A percentile compares a stretch with the other conserved stretches of the same genome.
Evolutionary conservation across 2,329 filamentous ascomycete genomes (phyloP).

Genomic region (Claviceps sp.): DNA sequence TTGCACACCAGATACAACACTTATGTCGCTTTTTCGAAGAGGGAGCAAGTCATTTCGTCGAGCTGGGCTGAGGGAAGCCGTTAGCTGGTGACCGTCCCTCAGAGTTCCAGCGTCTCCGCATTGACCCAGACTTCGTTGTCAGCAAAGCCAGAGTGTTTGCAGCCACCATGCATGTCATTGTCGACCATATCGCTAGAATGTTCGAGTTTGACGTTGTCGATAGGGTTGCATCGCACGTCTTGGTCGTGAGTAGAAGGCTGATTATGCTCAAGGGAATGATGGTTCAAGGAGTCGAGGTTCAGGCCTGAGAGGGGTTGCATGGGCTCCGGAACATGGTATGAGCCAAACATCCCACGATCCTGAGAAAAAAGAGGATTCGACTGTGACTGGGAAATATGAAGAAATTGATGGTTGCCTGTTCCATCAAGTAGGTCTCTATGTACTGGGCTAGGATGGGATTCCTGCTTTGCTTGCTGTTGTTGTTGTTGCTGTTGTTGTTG

Average conservation of each 20-base stretch:
- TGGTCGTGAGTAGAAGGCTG: constrained; percentile 9
- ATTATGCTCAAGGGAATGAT: constrained; percentile 9
- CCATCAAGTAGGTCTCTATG: constrained; percentile 11
- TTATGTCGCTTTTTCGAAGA: not conserved
- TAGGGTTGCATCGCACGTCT: constrained; percentile 3
- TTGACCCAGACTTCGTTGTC: constrained; percentile 6
- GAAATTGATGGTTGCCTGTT: constrained; percentile 13
- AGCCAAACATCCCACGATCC: constrained; percentile 16
- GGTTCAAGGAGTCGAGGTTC: constrained; percentile 18
- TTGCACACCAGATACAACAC: not conserved
- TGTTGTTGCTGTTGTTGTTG: not conserved
- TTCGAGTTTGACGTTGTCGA: constrained; percentile 14
- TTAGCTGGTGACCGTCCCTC: not conserved
- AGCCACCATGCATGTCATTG: constrained; percentile 7
- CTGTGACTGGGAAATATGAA: constrained; percentile 16
- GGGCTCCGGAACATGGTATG: constrained; percentile 13
- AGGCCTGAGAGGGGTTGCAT: constrained; percentile 13
- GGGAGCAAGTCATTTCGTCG: not conserved
- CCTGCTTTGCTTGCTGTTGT: constrained; percentile 14
- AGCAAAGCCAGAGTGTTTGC: constrained; percentile 12
- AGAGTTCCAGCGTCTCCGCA: constrained; percentile 4
- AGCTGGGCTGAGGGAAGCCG: not conserved
- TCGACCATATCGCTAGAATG: constrained; percentile 14
- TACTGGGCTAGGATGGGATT: constrained; percentile 11
- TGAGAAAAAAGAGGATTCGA: constrained; percentile 21